Percentiles rank a stretch among this genome's conserved stretches.
These are phyloP conservation scores for Hammondia hammondi DNA, from an alignment of 169 alveolate species.

Conservation along the genomic window DNA sequence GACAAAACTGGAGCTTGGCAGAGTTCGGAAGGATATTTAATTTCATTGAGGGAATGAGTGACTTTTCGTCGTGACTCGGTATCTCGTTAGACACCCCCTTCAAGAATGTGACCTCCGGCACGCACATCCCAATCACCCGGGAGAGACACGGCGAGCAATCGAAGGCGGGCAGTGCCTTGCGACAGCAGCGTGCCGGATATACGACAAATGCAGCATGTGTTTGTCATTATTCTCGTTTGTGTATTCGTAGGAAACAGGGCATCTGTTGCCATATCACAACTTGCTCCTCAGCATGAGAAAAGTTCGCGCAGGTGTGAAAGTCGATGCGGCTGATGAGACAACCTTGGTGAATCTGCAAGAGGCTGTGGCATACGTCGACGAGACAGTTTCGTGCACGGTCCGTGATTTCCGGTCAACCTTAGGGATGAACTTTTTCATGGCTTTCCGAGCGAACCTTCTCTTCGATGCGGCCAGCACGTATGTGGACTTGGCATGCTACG, in stretches of 20 bases:
- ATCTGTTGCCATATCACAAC: not conserved
- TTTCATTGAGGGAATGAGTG: too few species aligned
- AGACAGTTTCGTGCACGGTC: not conserved
- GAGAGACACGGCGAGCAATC: too few species aligned
- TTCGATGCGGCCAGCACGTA: not conserved
- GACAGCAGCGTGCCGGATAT: too few species aligned
- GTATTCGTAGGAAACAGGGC: not conserved
- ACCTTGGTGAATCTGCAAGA: not conserved
- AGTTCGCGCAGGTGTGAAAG: not conserved
- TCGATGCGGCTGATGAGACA: not conserved
- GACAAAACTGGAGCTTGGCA: too few species aligned
- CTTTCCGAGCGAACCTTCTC: not conserved
- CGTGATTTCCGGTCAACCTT: not conserved
- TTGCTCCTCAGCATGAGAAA: not conserved
- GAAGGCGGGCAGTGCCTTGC: too few species aligned
- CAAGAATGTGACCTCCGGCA: too few species aligned
- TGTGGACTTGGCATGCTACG: not conserved
- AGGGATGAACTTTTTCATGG: not conserved
- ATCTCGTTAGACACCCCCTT: too few species aligned
- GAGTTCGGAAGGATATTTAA: too few species aligned
- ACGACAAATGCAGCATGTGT: too few species aligned
- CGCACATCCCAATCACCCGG: too few species aligned
- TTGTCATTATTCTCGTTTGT: not conserved
- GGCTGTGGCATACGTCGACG: not conserved
- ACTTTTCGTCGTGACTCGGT: too few species aligned